Conservation (phyloP, 306 rosid genomes). For the Rubus parviflorus region DNA sequence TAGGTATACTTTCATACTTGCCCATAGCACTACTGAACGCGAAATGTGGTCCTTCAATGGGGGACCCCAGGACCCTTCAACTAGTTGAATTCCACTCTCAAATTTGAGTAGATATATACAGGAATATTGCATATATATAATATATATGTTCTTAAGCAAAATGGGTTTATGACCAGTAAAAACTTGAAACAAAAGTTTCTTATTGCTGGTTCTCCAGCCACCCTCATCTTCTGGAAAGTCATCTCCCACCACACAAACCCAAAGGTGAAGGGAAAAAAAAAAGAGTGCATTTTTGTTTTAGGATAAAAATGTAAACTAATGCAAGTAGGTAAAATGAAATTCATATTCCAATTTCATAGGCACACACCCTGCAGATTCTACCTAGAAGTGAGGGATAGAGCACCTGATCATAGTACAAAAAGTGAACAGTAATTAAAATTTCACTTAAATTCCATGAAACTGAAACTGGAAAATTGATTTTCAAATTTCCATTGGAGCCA, state of each 20-base stretch:
- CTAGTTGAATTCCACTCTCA: background rate
- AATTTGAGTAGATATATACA: background rate
- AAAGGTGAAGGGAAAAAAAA: background rate
- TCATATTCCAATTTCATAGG: background rate
- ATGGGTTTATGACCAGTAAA: background rate
- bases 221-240: constrained; percentile 15
- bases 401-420: constrained; percentile 2
- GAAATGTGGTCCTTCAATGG: constrained; percentile 1
- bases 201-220: background rate
- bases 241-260: constrained; percentile 7
- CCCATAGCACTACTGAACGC: constrained; percentile 6
- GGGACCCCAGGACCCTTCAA: background rate
- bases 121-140: background rate
- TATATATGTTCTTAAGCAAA: background rate
- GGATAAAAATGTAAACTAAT: constrained; percentile 5
- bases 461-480: background rate
- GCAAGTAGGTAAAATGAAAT: constrained; percentile 13
- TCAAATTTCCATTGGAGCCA: constrained; percentile 1
- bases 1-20: constrained; percentile 7
- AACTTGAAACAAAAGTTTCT: background rate
- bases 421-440: background rate
- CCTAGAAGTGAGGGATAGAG: background rate
- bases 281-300: background rate
- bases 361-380: background rate
- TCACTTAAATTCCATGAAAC: background rate